These are phyloP conservation scores for Jackrogersella minutella DNA, from an alignment of 495 filamentous ascomycete genomes.

Conservation along the genomic window DNA sequence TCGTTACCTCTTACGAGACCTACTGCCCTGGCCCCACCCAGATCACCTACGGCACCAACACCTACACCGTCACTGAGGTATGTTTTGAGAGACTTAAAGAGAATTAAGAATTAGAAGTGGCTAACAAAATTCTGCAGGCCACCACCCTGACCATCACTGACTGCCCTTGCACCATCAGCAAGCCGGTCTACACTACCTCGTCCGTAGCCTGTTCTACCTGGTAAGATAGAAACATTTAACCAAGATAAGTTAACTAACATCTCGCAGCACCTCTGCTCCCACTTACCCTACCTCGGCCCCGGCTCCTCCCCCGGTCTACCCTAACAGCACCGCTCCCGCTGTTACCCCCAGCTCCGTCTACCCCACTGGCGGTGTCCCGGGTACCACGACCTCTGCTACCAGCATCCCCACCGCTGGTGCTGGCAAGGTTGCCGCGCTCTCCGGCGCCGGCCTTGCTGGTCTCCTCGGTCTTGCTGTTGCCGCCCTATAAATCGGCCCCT, in stretches of 20 bases:
- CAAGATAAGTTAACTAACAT: slow-evolving; percentile 37
- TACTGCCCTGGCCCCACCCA: slow-evolving; percentile 82
- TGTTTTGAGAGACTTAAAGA: neutral
- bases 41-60: slow-evolving; percentile 71
- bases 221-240: slow-evolving; percentile 51
- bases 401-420: slow-evolving; percentile 66
- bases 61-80: slow-evolving; percentile 81
- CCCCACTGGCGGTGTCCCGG: slow-evolving; percentile 46
- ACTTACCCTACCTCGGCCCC: slow-evolving; percentile 36
- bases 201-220: slow-evolving; percentile 72
- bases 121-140: slow-evolving; percentile 55
- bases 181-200: slow-evolving; percentile 69
- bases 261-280: slow-evolving; percentile 36
- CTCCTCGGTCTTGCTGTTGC: slow-evolving; percentile 77
- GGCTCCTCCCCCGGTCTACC: slow-evolving; percentile 29
- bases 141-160: slow-evolving; percentile 82
- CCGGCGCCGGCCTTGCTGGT: slow-evolving; percentile 75
- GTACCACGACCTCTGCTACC: slow-evolving; percentile 48
- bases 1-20: slow-evolving; percentile 82
- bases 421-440: slow-evolving; percentile 70
- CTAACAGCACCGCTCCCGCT: slow-evolving; percentile 39
- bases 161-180: slow-evolving; percentile 80
- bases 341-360: slow-evolving; percentile 43
- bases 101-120: neutral
- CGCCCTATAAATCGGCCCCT: slow-evolving; percentile 70